A percentile compares a stretch with the other conserved stretches of the same genome.
These are phyloP conservation scores for Saturnispora ahearnii DNA, from an alignment of 805 yeast genomes.

Conservation along the genomic window DNA sequence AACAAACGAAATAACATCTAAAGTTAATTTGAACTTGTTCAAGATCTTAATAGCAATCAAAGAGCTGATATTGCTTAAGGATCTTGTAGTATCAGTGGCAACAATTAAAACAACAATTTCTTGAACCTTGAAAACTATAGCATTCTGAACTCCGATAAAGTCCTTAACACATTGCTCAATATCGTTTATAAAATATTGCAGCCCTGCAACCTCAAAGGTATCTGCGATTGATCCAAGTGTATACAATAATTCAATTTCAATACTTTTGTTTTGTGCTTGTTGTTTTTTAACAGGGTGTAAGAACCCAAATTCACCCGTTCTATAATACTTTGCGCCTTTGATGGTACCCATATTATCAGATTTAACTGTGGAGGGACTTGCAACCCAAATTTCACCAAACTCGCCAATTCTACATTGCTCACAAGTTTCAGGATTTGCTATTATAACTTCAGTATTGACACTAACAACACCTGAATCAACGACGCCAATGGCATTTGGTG, in stretches of 20 bases:
- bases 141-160: slow-evolving; percentile 32
- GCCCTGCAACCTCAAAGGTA: slow-evolving; percentile 84
- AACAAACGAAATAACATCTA: slow-evolving; percentile 79
- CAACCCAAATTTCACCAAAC: slow-evolving; percentile 95
- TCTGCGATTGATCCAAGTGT: slow-evolving; percentile 78
- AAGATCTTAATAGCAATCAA: slow-evolving; percentile 71
- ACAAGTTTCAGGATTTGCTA: slow-evolving; percentile 89
- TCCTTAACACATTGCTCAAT: slow-evolving; percentile 61
- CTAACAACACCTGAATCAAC: slow-evolving; percentile 97
- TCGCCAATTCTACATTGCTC: slow-evolving; percentile 79
- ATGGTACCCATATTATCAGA: slow-evolving; percentile 29
- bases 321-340: slow-evolving; percentile 52
- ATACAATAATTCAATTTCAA: slow-evolving; percentile 67
- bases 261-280: slow-evolving; percentile 14
- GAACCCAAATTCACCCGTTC: slow-evolving; percentile 95
- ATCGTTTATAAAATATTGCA: slow-evolving; percentile 84
- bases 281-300: slow-evolving; percentile 58
- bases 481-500: slow-evolving; percentile 60
- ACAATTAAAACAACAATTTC: slow-evolving; percentile 70
- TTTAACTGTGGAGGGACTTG: slow-evolving; percentile 76
- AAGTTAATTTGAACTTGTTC: slow-evolving; percentile 69
- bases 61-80: slow-evolving; percentile 70
- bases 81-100: slow-evolving; percentile 41
- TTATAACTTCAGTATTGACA: slow-evolving; percentile 85
- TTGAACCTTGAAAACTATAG: slow-evolving; percentile 64